These are phyloP conservation scores for Aspergillus fumigatiaffinis DNA, from an alignment of 2,329 filamentous ascomycete species.

Conservation along the genomic window DNA sequence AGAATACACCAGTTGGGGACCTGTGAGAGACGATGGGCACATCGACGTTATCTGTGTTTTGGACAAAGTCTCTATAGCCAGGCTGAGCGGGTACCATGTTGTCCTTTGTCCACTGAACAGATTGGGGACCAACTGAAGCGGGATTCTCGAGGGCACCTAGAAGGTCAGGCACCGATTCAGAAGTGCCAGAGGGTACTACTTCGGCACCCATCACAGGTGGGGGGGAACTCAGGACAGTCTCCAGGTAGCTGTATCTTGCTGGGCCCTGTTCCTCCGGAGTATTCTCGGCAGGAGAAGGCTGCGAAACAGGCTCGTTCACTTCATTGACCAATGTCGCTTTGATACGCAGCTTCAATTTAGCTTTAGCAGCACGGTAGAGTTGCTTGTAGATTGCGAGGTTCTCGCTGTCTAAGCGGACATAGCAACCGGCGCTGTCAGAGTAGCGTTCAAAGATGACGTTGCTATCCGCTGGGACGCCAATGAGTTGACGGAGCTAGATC, in stretches of 20 bases:
- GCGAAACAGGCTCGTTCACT: constrained; percentile 23
- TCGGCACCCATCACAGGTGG: constrained; percentile 17
- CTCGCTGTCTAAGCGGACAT: constrained; percentile 70
- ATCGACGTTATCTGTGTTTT: constrained; percentile 24
- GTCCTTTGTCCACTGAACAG: constrained; percentile 7
- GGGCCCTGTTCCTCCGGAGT: constrained; percentile 15
- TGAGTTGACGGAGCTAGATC: constrained; percentile 63
- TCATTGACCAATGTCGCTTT: constrained; percentile 56
- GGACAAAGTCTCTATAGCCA: constrained; percentile 25
- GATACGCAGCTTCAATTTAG: constrained; percentile 94
- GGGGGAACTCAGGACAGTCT: constrained; percentile 38
- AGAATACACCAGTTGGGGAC: constrained; percentile 54
- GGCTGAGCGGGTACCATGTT: constrained; percentile 11
- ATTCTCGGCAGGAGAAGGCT: constrained; percentile 12
- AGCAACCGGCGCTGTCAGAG: constrained; percentile 84
- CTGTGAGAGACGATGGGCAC: constrained; percentile 32
- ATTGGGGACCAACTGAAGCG: constrained; percentile 5
- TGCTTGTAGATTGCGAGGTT: constrained; percentile 91
- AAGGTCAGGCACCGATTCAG: constrained; percentile 9
- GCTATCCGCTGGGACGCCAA: constrained; percentile 61
- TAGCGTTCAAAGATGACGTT: constrained; percentile 79
- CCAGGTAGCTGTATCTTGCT: constrained; percentile 38
- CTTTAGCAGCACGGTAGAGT: constrained; percentile 92
- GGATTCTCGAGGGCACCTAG: constrained; percentile 4
- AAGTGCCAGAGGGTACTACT: constrained; percentile 4